These are phyloP conservation scores for Naganishia vaughanmartiniae DNA, from an alignment of 768 basidiomycete species.

Conservation along the genomic window DNA sequence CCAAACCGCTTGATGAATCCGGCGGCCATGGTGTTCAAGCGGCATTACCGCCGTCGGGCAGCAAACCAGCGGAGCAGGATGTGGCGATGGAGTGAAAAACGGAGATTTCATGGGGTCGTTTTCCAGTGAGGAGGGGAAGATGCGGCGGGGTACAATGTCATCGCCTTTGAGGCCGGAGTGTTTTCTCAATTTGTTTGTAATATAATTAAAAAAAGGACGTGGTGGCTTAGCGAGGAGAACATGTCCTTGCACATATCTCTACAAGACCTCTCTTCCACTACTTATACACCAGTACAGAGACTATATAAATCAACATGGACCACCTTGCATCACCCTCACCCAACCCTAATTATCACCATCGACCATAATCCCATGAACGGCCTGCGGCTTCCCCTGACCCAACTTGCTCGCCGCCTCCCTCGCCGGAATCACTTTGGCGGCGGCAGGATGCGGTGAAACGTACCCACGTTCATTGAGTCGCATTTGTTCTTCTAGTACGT, in stretches of 20 bases:
- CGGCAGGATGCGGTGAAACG: constrained; percentile 49
- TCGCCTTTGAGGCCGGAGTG: neutral
- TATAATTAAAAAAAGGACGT: neutral
- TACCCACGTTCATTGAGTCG: constrained; percentile 59
- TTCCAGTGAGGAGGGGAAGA: neutral
- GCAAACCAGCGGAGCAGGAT: neutral
- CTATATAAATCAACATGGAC: too few species aligned
- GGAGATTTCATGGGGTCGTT: neutral
- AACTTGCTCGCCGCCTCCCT: constrained; percentile 43
- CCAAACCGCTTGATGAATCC: constrained; percentile 71
- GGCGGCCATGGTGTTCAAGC: constrained; percentile 51
- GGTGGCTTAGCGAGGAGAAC: too few species aligned
- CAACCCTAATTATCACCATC: constrained; percentile 16
- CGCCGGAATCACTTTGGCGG: constrained; percentile 46
- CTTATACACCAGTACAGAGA: too few species aligned
- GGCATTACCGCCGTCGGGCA: constrained; percentile 18
- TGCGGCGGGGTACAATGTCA: neutral
- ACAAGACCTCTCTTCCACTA: constrained; percentile 4
- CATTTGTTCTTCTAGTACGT: constrained; percentile 70
- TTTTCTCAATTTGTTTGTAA: constrained; percentile 10
- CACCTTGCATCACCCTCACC: too few species aligned
- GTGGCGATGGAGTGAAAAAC: constrained; percentile 7
- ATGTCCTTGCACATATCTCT: too few species aligned
- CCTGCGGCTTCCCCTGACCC: constrained; percentile 44
- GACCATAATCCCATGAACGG: constrained; percentile 26